Conservation (phyloP, 768 basidiomycete species). For the Suillus weaverae region DNA sequence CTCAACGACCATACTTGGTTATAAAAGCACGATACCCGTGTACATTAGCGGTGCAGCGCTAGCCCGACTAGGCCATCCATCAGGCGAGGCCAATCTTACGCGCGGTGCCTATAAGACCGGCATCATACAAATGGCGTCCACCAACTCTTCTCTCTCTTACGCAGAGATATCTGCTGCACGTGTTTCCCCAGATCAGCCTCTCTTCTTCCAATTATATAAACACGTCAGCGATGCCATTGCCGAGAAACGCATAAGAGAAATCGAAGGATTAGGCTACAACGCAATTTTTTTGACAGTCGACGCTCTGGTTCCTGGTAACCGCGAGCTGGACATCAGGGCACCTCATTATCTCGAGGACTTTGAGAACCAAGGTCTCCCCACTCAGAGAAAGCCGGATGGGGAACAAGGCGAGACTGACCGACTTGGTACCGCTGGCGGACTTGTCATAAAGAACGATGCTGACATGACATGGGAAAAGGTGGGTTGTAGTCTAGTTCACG, state of each 20-base stretch:
- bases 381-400: conserved; percentile 21
- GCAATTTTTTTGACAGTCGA: conserved; percentile 94
- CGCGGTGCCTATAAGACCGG: conserved; percentile 62
- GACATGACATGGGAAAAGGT: conserved; percentile 81
- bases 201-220: conserved; percentile 90
- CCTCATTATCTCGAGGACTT: conserved; percentile 58
- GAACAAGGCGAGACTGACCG: conserved; percentile 40
- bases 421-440: conserved; percentile 66
- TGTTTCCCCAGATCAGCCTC: conserved; percentile 52
- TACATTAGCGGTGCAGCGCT: conserved; percentile 84
- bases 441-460: conserved; percentile 65
- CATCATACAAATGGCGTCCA: conserved; percentile 85
- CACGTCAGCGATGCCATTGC: conserved; percentile 67
- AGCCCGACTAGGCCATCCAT: conserved; percentile 84
- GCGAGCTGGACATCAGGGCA: conserved; percentile 70
- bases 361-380: conserved; percentile 39
- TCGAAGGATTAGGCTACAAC: conserved; percentile 75
- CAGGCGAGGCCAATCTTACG: conserved; percentile 85
- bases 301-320: conserved; percentile 78
- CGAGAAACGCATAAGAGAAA: conserved; percentile 66
- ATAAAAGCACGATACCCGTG: conserved; percentile 70
- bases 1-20: conserved; percentile 74
- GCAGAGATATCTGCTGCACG: conserved; percentile 59
- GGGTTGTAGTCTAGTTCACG: conserved; percentile 8
- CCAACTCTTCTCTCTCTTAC: conserved; percentile 70